phyloP scores from a whole-genome alignment of 768 basidiomycete genomes.

The Agaricus subrufescens region DNA sequence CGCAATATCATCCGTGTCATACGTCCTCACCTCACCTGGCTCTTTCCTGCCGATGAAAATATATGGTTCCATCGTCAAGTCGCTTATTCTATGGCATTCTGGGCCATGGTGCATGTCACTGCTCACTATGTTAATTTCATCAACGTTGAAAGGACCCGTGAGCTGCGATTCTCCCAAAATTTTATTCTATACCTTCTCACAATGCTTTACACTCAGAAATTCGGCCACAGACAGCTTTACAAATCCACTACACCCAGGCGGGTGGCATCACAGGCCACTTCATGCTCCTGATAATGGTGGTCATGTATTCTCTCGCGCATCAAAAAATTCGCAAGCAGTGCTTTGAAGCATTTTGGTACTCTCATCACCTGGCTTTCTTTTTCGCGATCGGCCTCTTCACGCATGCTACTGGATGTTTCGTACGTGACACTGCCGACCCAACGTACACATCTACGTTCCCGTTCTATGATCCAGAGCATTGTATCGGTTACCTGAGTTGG shows the following conservation, averaged over 20 bases:
- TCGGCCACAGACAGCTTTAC: conserved; percentile 66
- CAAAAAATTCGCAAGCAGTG: conserved; percentile 82
- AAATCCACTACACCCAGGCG: conserved; percentile 85
- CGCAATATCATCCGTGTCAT: conserved; percentile 83
- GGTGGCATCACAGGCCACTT: conserved; percentile 95
- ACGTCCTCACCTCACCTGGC: conserved; percentile 74
- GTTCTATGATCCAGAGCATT: conserved; percentile 84
- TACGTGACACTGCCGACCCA: conserved; percentile 79
- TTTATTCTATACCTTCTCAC: background rate
- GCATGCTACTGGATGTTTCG: conserved; percentile 93
- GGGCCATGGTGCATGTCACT: conserved; percentile 88
- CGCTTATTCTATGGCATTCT: conserved; percentile 92
- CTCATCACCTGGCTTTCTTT: conserved; percentile 91
- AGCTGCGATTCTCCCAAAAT: conserved; percentile 21
- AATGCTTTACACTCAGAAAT: conserved; percentile 52
- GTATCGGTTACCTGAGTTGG: conserved; percentile 91
- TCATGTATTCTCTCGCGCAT: conserved; percentile 92
- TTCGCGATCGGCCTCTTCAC: conserved; percentile 89
- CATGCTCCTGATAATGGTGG: conserved; percentile 90
- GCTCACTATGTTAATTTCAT: conserved; percentile 94
- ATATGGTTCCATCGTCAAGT: conserved; percentile 96
- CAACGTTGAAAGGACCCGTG: conserved; percentile 85
- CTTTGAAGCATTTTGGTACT: conserved; percentile 98
- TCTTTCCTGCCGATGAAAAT: conserved; percentile 91
- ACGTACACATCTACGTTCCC: conserved; percentile 69